phyloP scores from a whole-genome alignment of 176 grass and related monocot genomes.

The Zizania latifolia region DNA sequence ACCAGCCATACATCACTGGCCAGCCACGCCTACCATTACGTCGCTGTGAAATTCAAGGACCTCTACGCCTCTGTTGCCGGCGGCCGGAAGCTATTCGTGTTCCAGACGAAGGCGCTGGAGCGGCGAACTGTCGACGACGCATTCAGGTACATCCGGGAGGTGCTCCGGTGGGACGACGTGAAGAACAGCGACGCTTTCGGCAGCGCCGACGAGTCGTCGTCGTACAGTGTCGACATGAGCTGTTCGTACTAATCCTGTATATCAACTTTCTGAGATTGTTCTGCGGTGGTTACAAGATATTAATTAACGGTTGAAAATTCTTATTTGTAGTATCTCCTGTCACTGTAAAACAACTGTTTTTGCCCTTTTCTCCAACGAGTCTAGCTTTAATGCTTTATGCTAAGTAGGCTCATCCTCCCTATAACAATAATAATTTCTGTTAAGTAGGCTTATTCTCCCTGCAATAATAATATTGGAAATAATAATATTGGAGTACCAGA shows the following conservation, averaged over 20 bases:
- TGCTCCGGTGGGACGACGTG: constrained; percentile 58
- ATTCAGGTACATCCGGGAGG: constrained; percentile 61
- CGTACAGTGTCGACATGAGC: constrained; percentile 51
- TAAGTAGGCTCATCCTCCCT: too few relatives aligned
- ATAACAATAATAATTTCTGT: too few relatives aligned
- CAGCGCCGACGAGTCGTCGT: constrained; percentile 48
- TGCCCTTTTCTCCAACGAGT: too few relatives aligned
- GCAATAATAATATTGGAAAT: too few relatives aligned
- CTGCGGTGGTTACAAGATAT: neutral
- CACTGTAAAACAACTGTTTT: neutral
- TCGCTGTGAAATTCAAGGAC: constrained; percentile 64
- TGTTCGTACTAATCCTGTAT: constrained; percentile 5
- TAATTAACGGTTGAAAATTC: neutral
- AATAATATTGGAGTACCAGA: too few relatives aligned
- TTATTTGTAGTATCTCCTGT: neutral
- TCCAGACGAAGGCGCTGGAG: constrained; percentile 51
- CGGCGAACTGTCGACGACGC: constrained; percentile 43
- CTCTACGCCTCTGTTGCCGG: constrained; percentile 41
- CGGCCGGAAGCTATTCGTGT: constrained; percentile 54
- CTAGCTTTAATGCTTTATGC: too few relatives aligned
- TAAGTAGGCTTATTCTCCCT: too few relatives aligned
- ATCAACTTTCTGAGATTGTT: neutral
- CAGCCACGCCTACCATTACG: constrained; percentile 60
- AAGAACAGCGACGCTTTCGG: constrained; percentile 47
- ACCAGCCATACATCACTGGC: constrained; percentile 44